A percentile compares a stretch with the other conserved stretches of the same genome.
phyloP scores from a whole-genome alignment of 352 stramenopile genomes.

The Phytophthora multivora region DNA sequence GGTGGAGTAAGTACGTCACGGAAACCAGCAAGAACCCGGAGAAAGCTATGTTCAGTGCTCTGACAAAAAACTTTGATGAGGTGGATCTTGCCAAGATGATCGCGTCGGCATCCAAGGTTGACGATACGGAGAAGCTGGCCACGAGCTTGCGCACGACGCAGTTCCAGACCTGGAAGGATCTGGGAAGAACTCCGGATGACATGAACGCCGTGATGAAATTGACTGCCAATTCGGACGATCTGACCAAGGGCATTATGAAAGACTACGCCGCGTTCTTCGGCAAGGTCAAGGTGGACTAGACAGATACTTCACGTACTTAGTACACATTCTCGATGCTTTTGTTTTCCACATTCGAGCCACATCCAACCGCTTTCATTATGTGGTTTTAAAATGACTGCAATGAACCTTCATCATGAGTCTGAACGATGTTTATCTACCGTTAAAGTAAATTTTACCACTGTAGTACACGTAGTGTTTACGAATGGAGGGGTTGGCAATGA shows the following conservation, averaged over 20 bases:
- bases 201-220: neutral
- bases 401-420: too few species aligned
- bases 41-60: neutral
- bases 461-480: too few species aligned
- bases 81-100: conserved; percentile 15
- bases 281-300: neutral
- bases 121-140: neutral
- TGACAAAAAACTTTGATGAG: neutral
- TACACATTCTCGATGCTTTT: too few species aligned
- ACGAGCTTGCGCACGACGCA: neutral
- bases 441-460: too few species aligned
- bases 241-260: neutral
- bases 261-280: conserved; percentile 7
- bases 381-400: too few species aligned
- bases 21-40: conserved; percentile 2
- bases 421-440: too few species aligned
- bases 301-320: too few species aligned
- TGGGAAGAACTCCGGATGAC: neutral
- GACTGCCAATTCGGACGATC: neutral
- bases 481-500: too few species aligned
- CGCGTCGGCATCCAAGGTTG: neutral
- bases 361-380: too few species aligned
- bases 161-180: neutral
- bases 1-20: neutral
- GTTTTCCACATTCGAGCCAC: too few species aligned